Evolutionary conservation across 495 filamentous ascomycete species (phyloP).

Genomic region (Hyaloscypha bicolor): DNA sequence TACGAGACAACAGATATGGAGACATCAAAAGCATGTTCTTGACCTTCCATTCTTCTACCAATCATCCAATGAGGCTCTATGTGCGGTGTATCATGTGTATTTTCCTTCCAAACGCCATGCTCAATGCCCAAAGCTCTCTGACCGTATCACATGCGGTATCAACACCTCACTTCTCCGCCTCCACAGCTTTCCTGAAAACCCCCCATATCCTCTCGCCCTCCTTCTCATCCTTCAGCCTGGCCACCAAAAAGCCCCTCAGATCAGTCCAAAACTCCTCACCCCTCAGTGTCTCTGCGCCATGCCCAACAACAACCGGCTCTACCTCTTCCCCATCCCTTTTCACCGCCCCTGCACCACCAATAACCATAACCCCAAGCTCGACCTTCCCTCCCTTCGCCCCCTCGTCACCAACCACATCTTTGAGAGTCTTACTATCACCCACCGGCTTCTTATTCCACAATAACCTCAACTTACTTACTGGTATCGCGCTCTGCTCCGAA

Average conservation of each 20-base stretch:
- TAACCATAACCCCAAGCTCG: conserved; percentile 85
- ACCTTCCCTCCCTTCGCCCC: conserved; percentile 50
- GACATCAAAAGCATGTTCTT: conserved; percentile 27
- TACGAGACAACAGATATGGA: conserved; percentile 22
- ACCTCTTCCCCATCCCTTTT: conserved; percentile 30
- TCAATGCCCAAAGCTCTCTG: conserved; percentile 7
- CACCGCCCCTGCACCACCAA: conserved; percentile 57
- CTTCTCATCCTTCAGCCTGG: conserved; percentile 72
- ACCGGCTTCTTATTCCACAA: conserved; percentile 83
- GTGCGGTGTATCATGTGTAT: not conserved
- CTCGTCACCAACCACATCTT: conserved; percentile 51
- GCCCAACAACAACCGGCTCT: conserved; percentile 51
- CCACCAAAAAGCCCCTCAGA: conserved; percentile 75
- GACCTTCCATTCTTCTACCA: not conserved
- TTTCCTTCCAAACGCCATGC: conserved; percentile 23
- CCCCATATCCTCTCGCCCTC: conserved; percentile 63
- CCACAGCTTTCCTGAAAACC: conserved; percentile 64
- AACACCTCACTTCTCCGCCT: conserved; percentile 3
- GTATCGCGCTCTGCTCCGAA: conserved; percentile 48
- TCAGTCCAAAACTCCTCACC: conserved; percentile 86
- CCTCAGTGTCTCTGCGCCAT: conserved; percentile 53
- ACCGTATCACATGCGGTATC: not conserved
- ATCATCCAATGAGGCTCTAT: not conserved
- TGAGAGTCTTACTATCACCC: conserved; percentile 65
- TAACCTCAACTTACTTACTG: conserved; percentile 75